Evolutionary conservation across 2,329 filamentous ascomycete genomes (phyloP).

Genomic region (Penicillium sp.): DNA sequence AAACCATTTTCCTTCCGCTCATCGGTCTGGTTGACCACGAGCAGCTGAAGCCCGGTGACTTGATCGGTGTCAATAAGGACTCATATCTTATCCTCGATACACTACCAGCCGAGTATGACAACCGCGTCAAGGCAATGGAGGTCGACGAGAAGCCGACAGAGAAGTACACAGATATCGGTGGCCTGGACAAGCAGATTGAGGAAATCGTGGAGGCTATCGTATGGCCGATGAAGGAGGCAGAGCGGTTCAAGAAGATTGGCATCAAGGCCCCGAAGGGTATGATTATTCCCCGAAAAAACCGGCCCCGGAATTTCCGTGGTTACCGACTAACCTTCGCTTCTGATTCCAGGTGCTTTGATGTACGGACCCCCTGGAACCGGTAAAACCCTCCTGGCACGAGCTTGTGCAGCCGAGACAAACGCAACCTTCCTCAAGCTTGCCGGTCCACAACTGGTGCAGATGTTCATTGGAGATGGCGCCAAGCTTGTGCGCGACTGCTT

Average conservation of each 20-base stretch:
- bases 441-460: slow-evolving; percentile 95
- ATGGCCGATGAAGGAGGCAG: slow-evolving; percentile 99
- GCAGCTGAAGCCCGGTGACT: slow-evolving; percentile 87
- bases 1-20: slow-evolving; percentile 96
- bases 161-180: slow-evolving; percentile 97
- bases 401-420: slow-evolving; percentile 95
- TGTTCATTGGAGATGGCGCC: slow-evolving; percentile 98
- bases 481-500: slow-evolving; percentile 98
- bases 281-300: slow-evolving; percentile 27
- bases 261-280: slow-evolving; percentile 98
- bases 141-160: slow-evolving; percentile 99
- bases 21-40: slow-evolving; percentile 96
- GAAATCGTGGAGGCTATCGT: slow-evolving; percentile 98
- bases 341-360: slow-evolving; percentile 78
- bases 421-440: slow-evolving; percentile 98
- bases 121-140: slow-evolving; percentile 99
- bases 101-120: slow-evolving; percentile 95
- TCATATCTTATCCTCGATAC: slow-evolving; percentile 97
- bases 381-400: slow-evolving; percentile 69
- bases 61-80: slow-evolving; percentile 99
- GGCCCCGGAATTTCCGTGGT: too few species aligned
- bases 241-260: slow-evolving; percentile 98
- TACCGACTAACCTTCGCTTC: slow-evolving; percentile 12
- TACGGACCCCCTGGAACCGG: slow-evolving; percentile 65
- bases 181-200: slow-evolving; percentile 97